Conservation (phyloP, 1,284 basidiomycete species). For the Puccinia polysora region DNA sequence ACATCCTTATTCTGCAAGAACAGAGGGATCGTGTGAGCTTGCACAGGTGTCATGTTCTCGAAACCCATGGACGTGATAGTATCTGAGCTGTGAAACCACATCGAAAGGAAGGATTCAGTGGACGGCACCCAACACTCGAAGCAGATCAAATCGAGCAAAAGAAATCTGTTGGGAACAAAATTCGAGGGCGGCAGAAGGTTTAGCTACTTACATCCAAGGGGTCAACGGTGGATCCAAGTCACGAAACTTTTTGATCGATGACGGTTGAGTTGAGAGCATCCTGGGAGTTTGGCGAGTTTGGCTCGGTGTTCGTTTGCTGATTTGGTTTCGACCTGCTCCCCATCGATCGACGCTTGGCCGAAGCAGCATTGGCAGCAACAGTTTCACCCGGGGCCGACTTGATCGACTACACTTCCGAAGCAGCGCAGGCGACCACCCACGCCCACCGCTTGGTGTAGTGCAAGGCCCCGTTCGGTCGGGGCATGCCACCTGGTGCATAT, state of each 20-base stretch:
- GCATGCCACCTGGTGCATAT: too few species aligned
- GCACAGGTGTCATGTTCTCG: conserved; percentile 89
- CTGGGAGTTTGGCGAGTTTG: too few species aligned
- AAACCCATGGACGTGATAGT: conserved; percentile 72
- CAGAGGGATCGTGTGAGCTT: conserved; percentile 89
- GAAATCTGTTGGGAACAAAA: neutral
- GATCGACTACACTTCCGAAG: too few species aligned
- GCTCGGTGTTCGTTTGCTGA: too few species aligned
- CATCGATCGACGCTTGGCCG: too few species aligned
- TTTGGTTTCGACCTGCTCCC: too few species aligned
- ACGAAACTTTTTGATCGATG: neutral
- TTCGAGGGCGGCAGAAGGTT: neutral
- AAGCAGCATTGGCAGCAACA: too few species aligned
- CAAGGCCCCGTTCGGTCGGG: too few species aligned
- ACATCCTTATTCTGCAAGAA: conserved; percentile 94
- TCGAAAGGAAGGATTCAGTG: neutral
- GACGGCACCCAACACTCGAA: neutral
- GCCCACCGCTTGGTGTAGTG: too few species aligned
- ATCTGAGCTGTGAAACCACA: conserved; percentile 63
- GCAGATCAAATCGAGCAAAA: neutral
- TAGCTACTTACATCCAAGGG: conserved; percentile 72
- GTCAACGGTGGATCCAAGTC: conserved; percentile 70
- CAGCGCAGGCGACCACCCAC: too few species aligned
- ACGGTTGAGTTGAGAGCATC: too few species aligned
- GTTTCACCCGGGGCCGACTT: too few species aligned